Conservation (phyloP, 208 protist genomes). For the Leishmania mexicana region DNA sequence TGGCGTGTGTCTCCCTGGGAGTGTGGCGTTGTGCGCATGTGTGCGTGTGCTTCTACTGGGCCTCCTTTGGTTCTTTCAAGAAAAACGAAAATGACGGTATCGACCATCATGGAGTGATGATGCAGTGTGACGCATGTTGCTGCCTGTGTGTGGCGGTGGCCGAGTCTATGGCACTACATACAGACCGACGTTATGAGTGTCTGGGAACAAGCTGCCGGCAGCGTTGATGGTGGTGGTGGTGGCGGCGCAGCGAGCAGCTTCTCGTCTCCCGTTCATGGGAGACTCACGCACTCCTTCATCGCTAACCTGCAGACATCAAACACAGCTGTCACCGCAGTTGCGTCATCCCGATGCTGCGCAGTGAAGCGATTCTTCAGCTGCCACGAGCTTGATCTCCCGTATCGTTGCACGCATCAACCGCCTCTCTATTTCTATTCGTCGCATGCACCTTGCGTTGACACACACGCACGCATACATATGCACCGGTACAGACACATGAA, state of each 20-base stretch:
- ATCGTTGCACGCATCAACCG: background rate
- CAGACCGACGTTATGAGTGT: background rate
- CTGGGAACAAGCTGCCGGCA: background rate
- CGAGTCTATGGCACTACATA: background rate
- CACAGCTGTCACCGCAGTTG: background rate
- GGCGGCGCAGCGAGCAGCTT: background rate
- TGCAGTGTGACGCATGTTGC: background rate
- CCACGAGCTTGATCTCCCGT: background rate
- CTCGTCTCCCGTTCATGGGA: background rate
- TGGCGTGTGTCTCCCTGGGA: background rate
- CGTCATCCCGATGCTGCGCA: background rate
- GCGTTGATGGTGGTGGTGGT: background rate
- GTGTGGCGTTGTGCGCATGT: background rate
- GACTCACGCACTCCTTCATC: background rate
- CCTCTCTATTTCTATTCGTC: conserved; percentile 12
- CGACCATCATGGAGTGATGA: background rate
- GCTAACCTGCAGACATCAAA: background rate
- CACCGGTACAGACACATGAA: background rate
- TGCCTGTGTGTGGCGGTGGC: background rate
- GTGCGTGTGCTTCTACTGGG: background rate
- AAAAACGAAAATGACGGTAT: background rate
- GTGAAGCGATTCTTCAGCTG: background rate
- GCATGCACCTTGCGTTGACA: background rate
- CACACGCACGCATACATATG: background rate
- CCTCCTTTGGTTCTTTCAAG: background rate